Conservation (phyloP, 78 protist species). For the Mastigamoeba balamuthi region DNA sequence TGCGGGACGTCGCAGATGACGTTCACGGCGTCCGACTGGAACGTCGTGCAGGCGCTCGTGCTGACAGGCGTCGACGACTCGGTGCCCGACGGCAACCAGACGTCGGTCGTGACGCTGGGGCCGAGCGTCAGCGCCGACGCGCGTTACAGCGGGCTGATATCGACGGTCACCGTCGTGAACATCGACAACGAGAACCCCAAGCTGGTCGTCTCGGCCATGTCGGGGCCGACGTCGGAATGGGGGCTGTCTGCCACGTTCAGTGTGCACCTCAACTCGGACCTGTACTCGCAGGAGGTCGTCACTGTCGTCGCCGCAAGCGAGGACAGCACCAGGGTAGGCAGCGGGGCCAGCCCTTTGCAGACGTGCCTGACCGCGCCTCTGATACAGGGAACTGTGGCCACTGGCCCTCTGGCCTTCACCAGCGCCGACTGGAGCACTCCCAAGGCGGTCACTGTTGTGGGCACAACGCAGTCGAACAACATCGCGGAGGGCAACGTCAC, state of each 20-base stretch:
- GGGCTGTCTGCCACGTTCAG: background rate
- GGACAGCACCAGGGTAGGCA: too few species aligned
- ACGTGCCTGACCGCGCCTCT: too few species aligned
- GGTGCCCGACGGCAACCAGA: background rate
- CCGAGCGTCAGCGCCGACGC: background rate
- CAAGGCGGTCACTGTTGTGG: too few species aligned
- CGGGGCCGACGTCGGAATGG: background rate
- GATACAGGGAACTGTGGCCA: too few species aligned
- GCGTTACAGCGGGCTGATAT: background rate
- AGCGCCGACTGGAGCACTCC: too few species aligned
- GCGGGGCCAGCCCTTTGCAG: too few species aligned
- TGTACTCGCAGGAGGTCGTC: too few species aligned
- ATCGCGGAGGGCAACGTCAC: too few species aligned
- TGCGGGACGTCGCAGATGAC: background rate
- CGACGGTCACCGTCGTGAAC: background rate
- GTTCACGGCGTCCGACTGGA: background rate
- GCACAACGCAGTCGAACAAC: too few species aligned
- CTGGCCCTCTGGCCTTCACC: too few species aligned
- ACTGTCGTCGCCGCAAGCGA: too few species aligned
- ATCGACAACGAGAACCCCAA: background rate
- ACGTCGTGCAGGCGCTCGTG: background rate
- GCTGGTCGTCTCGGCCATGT: background rate
- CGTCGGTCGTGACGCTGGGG: background rate
- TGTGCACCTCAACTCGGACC: background rate
- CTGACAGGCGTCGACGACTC: constrained; percentile 2